Conservation (phyloP, 257 asterid species). For the Lavandula angustifolia region DNA sequence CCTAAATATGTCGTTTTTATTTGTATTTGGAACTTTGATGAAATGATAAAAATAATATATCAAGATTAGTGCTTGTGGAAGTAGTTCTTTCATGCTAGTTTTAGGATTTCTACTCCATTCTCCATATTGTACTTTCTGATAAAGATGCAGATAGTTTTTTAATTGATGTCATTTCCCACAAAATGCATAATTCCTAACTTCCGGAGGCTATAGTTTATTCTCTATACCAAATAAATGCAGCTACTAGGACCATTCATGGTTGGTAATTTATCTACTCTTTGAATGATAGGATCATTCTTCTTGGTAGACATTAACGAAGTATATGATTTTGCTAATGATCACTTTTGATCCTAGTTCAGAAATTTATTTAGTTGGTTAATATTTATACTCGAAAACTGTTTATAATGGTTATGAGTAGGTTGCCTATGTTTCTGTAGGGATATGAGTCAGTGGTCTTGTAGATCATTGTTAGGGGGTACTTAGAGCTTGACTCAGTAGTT, state of each 20-base stretch:
- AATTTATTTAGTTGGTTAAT: neutral
- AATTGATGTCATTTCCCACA: constrained; percentile 13
- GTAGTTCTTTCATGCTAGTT: constrained; percentile 20
- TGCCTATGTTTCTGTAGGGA: too few species aligned
- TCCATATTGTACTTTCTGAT: constrained; percentile 15
- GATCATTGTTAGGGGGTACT: too few species aligned
- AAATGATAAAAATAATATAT: constrained; percentile 15
- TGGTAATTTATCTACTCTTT: constrained; percentile 11
- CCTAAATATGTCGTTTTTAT: neutral
- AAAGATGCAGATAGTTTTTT: constrained; percentile 6
- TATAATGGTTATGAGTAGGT: too few species aligned
- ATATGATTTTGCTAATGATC: constrained; percentile 1
- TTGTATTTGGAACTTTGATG: constrained; percentile 25
- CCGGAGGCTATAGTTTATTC: neutral
- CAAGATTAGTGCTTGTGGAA: neutral
- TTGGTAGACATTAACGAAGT: constrained; percentile 8
- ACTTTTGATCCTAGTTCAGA: neutral
- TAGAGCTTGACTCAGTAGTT: too few species aligned
- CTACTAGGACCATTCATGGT: constrained; percentile 10
- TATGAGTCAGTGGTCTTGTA: too few species aligned
- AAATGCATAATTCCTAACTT: neutral
- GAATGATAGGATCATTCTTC: neutral
- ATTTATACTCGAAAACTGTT: neutral
- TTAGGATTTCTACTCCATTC: constrained; percentile 10
- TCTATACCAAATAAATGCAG: constrained; percentile 5